phyloP scores from a whole-genome alignment of 1,284 basidiomycete genomes.

The Ceratobasidium theobromae region DNA sequence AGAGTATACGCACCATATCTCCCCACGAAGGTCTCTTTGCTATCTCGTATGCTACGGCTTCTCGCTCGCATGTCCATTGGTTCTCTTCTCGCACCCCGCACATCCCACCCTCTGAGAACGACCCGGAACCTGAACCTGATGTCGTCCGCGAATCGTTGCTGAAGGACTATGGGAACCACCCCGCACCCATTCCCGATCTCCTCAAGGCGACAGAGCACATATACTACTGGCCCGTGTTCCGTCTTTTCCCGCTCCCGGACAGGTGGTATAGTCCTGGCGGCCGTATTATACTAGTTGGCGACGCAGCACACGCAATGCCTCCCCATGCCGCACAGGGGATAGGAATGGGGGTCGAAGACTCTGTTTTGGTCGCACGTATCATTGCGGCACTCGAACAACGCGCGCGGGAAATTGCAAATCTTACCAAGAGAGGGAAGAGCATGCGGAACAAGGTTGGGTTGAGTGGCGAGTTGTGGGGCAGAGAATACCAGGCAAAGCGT shows the following conservation, averaged over 20 bases:
- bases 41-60: slow-evolving; percentile 27
- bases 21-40: slow-evolving; percentile 32
- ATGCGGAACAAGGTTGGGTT: slow-evolving; percentile 27
- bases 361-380: slow-evolving; percentile 18
- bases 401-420: slow-evolving; percentile 23
- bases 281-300: slow-evolving; percentile 28
- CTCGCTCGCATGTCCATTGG: slow-evolving; percentile 25
- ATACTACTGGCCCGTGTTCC: slow-evolving; percentile 33
- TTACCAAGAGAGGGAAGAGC: slow-evolving; percentile 22
- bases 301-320: slow-evolving; percentile 32
- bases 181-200: slow-evolving; percentile 25
- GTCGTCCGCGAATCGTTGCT: slow-evolving; percentile 16
- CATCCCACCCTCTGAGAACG: slow-evolving; percentile 7
- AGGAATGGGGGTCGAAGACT: slow-evolving; percentile 30
- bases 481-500: slow-evolving; percentile 31
- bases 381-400: slow-evolving; percentile 24
- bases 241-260: slow-evolving; percentile 20
- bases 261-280: slow-evolving; percentile 26
- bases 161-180: slow-evolving; percentile 26
- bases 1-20: slow-evolving; percentile 31
- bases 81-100: slow-evolving; percentile 29
- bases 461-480: slow-evolving; percentile 23
- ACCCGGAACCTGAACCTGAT: slow-evolving; percentile 21
- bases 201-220: slow-evolving; percentile 28
- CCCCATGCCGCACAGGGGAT: slow-evolving; percentile 30